These are phyloP conservation scores for Annulohypoxylon maeteangense DNA, from an alignment of 495 filamentous ascomycete species.

Conservation along the genomic window DNA sequence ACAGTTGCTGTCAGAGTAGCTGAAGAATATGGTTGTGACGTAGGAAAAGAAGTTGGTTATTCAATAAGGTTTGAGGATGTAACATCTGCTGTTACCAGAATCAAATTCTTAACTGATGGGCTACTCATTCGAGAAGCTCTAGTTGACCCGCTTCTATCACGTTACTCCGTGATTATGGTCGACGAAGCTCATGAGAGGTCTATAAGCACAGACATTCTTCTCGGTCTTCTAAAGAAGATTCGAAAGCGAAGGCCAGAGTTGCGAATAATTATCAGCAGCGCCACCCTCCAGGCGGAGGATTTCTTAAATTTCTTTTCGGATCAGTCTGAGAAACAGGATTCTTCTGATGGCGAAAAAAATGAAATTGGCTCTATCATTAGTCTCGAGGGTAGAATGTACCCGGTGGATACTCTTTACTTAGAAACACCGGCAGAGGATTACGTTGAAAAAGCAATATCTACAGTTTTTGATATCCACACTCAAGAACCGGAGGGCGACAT, in stretches of 20 bases:
- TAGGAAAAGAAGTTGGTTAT: constrained; percentile 96
- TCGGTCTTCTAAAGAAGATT: constrained; percentile 96
- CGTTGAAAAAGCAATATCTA: constrained; percentile 84
- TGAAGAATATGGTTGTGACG: constrained; percentile 88
- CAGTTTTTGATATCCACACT: constrained; percentile 92
- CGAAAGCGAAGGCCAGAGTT: constrained; percentile 82
- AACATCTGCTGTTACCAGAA: constrained; percentile 85
- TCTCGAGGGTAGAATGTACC: constrained; percentile 90
- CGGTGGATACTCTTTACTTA: constrained; percentile 88
- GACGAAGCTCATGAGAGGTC: constrained; percentile 98
- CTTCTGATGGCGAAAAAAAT: constrained; percentile 52
- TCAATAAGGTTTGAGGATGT: constrained; percentile 96
- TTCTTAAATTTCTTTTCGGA: constrained; percentile 84
- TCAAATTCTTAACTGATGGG: constrained; percentile 98
- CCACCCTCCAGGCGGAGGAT: constrained; percentile 90
- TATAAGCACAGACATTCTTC: constrained; percentile 90
- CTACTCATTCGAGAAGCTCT: constrained; percentile 93
- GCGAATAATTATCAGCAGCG: constrained; percentile 91
- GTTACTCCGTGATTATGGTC: constrained; percentile 98
- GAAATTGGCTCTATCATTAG: constrained; percentile 79
- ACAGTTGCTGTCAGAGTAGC: constrained; percentile 92
- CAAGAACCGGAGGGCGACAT: constrained; percentile 91
- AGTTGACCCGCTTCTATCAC: constrained; percentile 89
- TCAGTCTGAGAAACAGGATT: constrained; percentile 55
- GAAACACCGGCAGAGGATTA: constrained; percentile 87